Base-by-base conservation (phyloP, 129 eudicot species). In the Scalesia atractyloides region DNA sequence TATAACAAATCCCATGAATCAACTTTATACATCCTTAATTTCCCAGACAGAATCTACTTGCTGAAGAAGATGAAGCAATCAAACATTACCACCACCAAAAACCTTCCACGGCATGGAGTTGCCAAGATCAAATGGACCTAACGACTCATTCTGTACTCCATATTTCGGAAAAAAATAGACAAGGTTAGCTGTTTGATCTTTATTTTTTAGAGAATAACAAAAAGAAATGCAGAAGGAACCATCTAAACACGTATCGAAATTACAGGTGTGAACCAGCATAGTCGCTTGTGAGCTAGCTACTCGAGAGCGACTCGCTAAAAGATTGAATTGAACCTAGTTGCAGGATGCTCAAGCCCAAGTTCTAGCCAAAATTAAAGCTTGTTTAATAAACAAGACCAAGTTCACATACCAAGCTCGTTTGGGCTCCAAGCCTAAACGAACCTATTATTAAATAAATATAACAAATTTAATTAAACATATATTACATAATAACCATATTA, bases 111-210 rank as follows among this genome's bases (percentile, higher is more conserved):
- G 64, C 44, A 33, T 69, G 63, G 92, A 73, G 67, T 69, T 61
- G 44, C 82, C 83, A 50, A 84, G 85, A 81, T 86, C 86, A 60
- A 84, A 85, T 20, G 88, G 88, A 66, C 88, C 87, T 61, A 70
- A 64, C 11, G 87, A 82, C 70, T 87, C 94, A 37, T 83, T 83
- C 89, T 85, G 88, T 66, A 72, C 51, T 18, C 76, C 70, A 30
- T 63, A 56, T 47, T 43, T 52, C n/a, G 14, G 3, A 66, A 46
- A 5, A 52, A 67, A 54, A 78, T 56, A 24, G 20, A 76, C 33
- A 59, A 60, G 39, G 57, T 68, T 61, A 61, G 69, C 49, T 49
- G 12, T 74, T 62, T 17, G 10, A 70, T 6, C 26, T 67, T 16
- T 16, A 15, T 8, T 60, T 30, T 1, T 60, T 60, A 5, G 66